phyloP scores from a whole-genome alignment of 257 asterid species.

The Solanum ossicruentum region DNA sequence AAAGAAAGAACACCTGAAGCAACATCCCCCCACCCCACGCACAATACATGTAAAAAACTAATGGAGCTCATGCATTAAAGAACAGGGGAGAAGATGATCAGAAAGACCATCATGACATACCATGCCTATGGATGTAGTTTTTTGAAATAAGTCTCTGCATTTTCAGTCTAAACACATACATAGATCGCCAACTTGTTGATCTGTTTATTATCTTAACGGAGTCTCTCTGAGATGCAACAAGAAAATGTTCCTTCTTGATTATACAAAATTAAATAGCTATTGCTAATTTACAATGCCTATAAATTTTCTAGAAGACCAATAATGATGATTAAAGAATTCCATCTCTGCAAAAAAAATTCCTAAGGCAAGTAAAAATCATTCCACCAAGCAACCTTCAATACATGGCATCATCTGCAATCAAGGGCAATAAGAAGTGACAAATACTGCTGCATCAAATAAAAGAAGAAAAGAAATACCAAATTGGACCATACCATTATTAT shows the following conservation, averaged over 20 bases:
- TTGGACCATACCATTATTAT: slow-evolving; percentile 27
- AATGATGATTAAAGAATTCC: not conserved
- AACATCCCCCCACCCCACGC: not conserved
- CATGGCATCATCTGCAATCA: not conserved
- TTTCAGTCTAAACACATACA: not conserved
- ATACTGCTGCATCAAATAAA: not conserved
- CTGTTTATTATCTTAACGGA: not conserved
- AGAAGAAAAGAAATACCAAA: not conserved
- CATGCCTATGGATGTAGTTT: not conserved
- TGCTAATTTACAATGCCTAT: not conserved
- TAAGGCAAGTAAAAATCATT: not conserved
- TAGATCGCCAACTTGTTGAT: not conserved
- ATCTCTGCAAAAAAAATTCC: not conserved
- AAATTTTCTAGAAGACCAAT: not conserved
- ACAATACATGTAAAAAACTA: no score
- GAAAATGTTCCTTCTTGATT: not conserved
- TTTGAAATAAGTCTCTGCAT: no score
- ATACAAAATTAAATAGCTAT: not conserved
- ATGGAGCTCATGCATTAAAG: not conserved
- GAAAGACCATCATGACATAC: not conserved
- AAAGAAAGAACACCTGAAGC: not conserved
- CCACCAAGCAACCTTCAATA: not conserved
- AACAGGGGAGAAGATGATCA: not conserved
- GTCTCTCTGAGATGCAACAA: not conserved
- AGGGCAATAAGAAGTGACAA: not conserved